Conservation (phyloP, 371 early-diverging fungal genomes). For the Dinochytrium kinnereticum region DNA sequence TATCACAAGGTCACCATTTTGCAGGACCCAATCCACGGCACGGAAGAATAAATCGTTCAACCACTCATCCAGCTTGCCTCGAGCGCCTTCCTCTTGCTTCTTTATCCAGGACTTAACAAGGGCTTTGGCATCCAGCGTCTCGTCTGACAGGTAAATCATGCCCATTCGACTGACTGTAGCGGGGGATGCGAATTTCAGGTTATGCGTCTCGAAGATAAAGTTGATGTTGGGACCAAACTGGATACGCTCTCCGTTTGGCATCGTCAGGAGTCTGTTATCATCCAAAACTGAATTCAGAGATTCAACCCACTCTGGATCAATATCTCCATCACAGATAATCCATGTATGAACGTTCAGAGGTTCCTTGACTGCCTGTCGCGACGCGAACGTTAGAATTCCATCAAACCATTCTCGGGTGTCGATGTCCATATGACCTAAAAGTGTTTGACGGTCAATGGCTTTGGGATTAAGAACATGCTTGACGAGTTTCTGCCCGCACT, state of each 20-base stretch:
- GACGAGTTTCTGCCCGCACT: conserved; percentile 47
- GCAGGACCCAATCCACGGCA: conserved; percentile 47
- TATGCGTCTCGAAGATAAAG: conserved; percentile 62
- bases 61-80: conserved; percentile 36
- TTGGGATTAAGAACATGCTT: conserved; percentile 55
- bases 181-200: conserved; percentile 62
- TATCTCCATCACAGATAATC: conserved; percentile 63
- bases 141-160: conserved; percentile 62
- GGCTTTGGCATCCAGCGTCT: conserved; percentile 47
- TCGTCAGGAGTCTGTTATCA: conserved; percentile 61
- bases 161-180: conserved; percentile 67
- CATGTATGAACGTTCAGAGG: conserved; percentile 49
- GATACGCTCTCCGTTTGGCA: conserved; percentile 66
- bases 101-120: conserved; percentile 47
- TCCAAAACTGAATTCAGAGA: conserved; percentile 65
- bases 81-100: conserved; percentile 37
- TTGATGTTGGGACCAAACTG: conserved; percentile 62
- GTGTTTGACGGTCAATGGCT: conserved; percentile 53
- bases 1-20: conserved; percentile 45
- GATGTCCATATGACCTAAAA: conserved; percentile 62
- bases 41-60: conserved; percentile 45
- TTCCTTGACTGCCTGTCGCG: conserved; percentile 57
- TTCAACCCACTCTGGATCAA: conserved; percentile 67
- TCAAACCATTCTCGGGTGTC: conserved; percentile 66
- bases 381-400: conserved; percentile 56